phyloP scores from a whole-genome alignment of 352 stramenopile species.

The Pythium plurisporium region DNA sequence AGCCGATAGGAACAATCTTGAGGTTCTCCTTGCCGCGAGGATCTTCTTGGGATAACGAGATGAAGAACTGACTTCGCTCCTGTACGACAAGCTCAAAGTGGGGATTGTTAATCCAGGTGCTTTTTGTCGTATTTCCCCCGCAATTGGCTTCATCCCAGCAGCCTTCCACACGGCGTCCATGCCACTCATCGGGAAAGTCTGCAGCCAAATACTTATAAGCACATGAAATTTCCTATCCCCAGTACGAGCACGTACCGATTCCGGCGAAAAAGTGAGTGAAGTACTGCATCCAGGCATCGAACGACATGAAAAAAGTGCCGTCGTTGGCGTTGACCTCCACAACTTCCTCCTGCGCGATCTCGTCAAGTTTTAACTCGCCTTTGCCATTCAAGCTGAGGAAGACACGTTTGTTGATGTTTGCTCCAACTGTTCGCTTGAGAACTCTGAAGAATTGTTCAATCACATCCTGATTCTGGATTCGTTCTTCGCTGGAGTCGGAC shows the following conservation, averaged over 20 bases:
- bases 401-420: constrained; percentile 60
- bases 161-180: constrained; percentile 67
- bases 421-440: constrained; percentile 56
- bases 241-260: constrained; percentile 48
- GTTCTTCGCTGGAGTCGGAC: constrained; percentile 76
- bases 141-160: constrained; percentile 75
- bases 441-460: constrained; percentile 77
- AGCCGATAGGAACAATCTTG: constrained; percentile 75
- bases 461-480: constrained; percentile 70
- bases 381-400: constrained; percentile 51
- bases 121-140: constrained; percentile 75
- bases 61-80: constrained; percentile 58
- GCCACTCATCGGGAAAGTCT: constrained; percentile 89
- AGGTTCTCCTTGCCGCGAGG: constrained; percentile 61
- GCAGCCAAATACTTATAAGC: background rate
- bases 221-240: background rate
- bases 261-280: constrained; percentile 91
- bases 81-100: constrained; percentile 71
- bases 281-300: constrained; percentile 78
- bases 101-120: constrained; percentile 87
- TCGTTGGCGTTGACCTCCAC: constrained; percentile 81
- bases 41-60: constrained; percentile 79
- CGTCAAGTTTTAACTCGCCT: constrained; percentile 48
- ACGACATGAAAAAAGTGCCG: constrained; percentile 92
- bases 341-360: constrained; percentile 72